Percentiles rank a stretch among this genome's conserved stretches.
Conservation (phyloP, 345 rosid genomes). For the Trapa bicornis region DNA sequence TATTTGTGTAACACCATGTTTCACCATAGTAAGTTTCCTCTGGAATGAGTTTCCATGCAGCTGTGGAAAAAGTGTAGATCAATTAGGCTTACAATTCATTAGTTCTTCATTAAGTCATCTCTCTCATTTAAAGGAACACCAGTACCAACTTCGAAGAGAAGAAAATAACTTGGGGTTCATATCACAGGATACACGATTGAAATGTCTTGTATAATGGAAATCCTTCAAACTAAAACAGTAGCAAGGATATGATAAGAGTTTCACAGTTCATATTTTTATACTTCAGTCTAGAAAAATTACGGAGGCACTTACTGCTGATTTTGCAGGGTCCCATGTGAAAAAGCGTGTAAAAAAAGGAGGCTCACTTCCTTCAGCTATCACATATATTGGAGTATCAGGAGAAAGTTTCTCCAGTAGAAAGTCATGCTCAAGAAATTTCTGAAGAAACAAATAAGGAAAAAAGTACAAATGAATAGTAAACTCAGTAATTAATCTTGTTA, state of each 20-base stretch:
- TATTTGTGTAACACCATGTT: slow-evolving; percentile 55
- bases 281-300: background rate
- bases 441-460: slow-evolving; percentile 9
- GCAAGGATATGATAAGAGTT: background rate
- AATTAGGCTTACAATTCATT: background rate
- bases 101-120: background rate
- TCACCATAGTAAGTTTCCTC: slow-evolving; percentile 69
- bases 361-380: slow-evolving; percentile 80
- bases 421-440: slow-evolving; percentile 79
- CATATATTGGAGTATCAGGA: slow-evolving; percentile 55
- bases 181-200: background rate
- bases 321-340: slow-evolving; percentile 86
- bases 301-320: slow-evolving; percentile 51
- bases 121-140: background rate
- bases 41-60: slow-evolving; percentile 96
- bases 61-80: slow-evolving; percentile 29
- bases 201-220: slow-evolving; percentile 1
- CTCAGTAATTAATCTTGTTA: background rate
- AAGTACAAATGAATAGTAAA: background rate
- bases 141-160: background rate
- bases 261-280: background rate
- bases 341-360: slow-evolving; percentile 90
- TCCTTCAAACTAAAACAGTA: slow-evolving; percentile 2
- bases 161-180: background rate
- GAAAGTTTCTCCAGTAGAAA: slow-evolving; percentile 63